Evolutionary conservation across 2,329 filamentous ascomycete genomes (phyloP).

Genomic region (Hymenoscyphus fraxineus): DNA sequence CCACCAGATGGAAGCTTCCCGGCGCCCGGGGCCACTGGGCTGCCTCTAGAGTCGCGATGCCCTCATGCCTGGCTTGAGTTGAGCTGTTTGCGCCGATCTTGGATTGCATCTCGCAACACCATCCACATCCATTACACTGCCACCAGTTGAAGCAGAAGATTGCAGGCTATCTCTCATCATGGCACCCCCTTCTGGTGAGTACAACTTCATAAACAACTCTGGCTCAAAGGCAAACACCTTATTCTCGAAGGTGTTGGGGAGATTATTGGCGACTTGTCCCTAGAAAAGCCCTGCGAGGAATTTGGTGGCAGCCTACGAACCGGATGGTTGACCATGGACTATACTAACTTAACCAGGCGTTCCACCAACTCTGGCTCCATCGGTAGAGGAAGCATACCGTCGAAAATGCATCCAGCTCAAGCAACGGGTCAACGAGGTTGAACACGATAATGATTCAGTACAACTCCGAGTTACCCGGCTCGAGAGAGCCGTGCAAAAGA

Average conservation of each 20-base stretch:
- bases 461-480: constrained; percentile 75
- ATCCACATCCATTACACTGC: background rate
- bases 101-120: background rate
- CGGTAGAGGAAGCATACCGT: constrained; percentile 92
- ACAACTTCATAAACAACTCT: background rate
- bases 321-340: background rate
- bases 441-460: constrained; percentile 83
- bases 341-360: constrained; percentile 30
- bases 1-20: too few relatives aligned
- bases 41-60: background rate
- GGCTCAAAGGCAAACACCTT: background rate
- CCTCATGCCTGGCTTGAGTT: background rate
- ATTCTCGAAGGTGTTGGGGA: background rate
- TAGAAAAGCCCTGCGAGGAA: background rate
- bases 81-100: background rate
- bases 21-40: too few relatives aligned
- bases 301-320: background rate
- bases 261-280: background rate
- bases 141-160: background rate
- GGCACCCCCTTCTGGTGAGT: constrained; percentile 30
- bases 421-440: constrained; percentile 85
- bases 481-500: constrained; percentile 82
- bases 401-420: constrained; percentile 95
- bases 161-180: constrained; percentile 11
- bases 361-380: constrained; percentile 69